These are phyloP conservation scores for Candida namnaoensis DNA, from an alignment of 805 yeast genomes.

Conservation along the genomic window DNA sequence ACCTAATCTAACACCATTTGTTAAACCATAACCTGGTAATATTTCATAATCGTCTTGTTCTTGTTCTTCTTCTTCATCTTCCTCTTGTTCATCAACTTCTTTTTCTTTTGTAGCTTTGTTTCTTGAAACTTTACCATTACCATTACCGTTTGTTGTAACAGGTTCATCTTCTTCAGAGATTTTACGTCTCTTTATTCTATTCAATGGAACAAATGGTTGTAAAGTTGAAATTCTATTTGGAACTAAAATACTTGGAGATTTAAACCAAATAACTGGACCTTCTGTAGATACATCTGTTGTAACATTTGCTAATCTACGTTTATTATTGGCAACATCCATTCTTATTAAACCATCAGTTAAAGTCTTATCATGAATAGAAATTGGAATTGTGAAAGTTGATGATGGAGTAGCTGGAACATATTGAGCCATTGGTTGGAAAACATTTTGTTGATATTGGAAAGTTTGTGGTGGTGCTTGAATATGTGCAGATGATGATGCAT, in stretches of 20 bases:
- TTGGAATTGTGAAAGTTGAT: constrained; percentile 25
- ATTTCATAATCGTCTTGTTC: constrained; percentile 6
- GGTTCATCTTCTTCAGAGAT: constrained; percentile 12
- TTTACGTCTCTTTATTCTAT: constrained; percentile 4
- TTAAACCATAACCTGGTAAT: constrained; percentile 18
- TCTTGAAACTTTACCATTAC: constrained; percentile 7
- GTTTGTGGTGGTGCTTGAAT: constrained; percentile 10
- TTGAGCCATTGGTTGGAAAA: constrained; percentile 17
- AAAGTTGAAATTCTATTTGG: constrained; percentile 26
- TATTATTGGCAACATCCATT: constrained; percentile 24
- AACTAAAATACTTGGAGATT: constrained; percentile 52
- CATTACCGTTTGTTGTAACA: constrained; percentile 1
- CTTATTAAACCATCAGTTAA: constrained; percentile 16
- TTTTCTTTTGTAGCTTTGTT: constrained; percentile 8
- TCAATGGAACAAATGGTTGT: constrained; percentile 4
- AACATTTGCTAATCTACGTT: constrained; percentile 15
- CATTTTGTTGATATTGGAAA: constrained; percentile 10
- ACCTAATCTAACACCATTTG: constrained; percentile 37
- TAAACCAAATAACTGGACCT: constrained; percentile 53
- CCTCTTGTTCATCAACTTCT: constrained; percentile 13
- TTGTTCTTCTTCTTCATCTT: constrained; percentile 14
- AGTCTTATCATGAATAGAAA: constrained; percentile 5
- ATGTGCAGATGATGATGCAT: constrained; percentile 9
- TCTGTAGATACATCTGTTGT: constrained; percentile 7
- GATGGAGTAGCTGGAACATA: constrained; percentile 15